phyloP scores from a whole-genome alignment of 192 early-diverging fungal genomes.

The Lobosporangium transversale region DNA sequence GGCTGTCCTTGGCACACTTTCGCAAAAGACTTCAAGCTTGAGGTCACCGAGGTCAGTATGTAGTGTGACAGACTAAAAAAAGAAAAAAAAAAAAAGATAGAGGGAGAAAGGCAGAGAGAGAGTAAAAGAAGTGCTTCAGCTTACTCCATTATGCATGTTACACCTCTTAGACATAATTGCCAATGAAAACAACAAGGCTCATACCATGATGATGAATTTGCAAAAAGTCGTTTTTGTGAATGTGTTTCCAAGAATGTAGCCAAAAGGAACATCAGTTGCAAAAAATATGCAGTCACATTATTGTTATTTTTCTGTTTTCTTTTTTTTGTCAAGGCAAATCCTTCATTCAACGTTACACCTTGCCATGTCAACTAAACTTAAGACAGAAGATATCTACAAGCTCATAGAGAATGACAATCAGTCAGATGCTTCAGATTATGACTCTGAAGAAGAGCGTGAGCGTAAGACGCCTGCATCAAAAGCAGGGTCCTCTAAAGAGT shows the following conservation, averaged over 20 bases:
- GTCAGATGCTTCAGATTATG: conserved; percentile 27
- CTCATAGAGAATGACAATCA: conserved; percentile 38
- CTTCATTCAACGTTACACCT: not conserved
- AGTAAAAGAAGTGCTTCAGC: too few species aligned
- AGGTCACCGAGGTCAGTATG: conserved; percentile 95
- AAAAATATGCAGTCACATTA: conserved; percentile 12
- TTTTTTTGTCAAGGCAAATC: conserved; percentile 4
- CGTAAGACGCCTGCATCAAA: not conserved
- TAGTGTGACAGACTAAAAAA: conserved; percentile 80
- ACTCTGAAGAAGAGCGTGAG: conserved; percentile 30
- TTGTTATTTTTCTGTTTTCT: conserved; percentile 5
- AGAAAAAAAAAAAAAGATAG: not conserved
- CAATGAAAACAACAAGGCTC: too few species aligned
- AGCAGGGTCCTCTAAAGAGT: conserved; percentile 3
- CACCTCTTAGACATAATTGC: too few species aligned
- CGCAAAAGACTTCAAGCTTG: conserved; percentile 94
- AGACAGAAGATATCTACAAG: conserved; percentile 42
- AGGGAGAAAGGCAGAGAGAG: not conserved
- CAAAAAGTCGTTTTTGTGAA: too few species aligned
- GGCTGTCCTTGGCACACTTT: conserved; percentile 81
- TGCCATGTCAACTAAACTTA: conserved; percentile 24
- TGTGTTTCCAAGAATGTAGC: not conserved
- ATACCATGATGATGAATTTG: too few species aligned
- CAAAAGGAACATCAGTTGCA: not conserved
- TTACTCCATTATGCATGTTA: too few species aligned